Evolutionary conservation across 129 eudicot species (phyloP).

Genomic region (Centella asiatica): DNA sequence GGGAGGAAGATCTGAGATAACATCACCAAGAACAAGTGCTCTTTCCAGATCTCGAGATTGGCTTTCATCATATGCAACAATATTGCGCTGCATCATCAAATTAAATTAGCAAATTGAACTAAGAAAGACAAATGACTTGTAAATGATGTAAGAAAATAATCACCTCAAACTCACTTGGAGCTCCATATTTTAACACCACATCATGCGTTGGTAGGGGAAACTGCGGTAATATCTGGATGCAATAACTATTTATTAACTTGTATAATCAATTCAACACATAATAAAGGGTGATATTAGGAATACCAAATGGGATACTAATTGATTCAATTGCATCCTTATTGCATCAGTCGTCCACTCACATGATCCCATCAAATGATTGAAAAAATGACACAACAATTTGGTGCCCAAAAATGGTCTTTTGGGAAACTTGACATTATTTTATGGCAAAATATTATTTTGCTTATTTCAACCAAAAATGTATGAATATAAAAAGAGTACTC

Average conservation of each 20-base stretch:
- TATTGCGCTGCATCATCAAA: constrained; percentile 41
- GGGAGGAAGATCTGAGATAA: constrained; percentile 64
- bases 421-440: no score
- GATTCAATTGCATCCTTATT: no score
- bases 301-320: background rate
- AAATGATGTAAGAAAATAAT: constrained; percentile 12
- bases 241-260: constrained; percentile 4
- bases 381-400: no score
- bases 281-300: background rate
- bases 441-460: background rate
- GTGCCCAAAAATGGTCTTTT: no score
- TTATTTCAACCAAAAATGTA: background rate
- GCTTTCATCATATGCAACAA: constrained; percentile 65
- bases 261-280: no score
- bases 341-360: background rate
- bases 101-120: constrained; percentile 19
- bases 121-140: constrained; percentile 7
- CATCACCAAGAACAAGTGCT: constrained; percentile 44
- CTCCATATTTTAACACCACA: constrained; percentile 44
- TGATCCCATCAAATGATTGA: background rate
- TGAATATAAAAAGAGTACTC: constrained; percentile 14
- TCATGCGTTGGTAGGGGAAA: constrained; percentile 73
- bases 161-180: constrained; percentile 54
- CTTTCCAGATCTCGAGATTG: constrained; percentile 45
- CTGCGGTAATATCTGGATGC: constrained; percentile 48